These are phyloP conservation scores for Pseudopyrenochaeta lycopersici DNA, from an alignment of 2,329 filamentous ascomycete genomes.

Conservation along the genomic window DNA sequence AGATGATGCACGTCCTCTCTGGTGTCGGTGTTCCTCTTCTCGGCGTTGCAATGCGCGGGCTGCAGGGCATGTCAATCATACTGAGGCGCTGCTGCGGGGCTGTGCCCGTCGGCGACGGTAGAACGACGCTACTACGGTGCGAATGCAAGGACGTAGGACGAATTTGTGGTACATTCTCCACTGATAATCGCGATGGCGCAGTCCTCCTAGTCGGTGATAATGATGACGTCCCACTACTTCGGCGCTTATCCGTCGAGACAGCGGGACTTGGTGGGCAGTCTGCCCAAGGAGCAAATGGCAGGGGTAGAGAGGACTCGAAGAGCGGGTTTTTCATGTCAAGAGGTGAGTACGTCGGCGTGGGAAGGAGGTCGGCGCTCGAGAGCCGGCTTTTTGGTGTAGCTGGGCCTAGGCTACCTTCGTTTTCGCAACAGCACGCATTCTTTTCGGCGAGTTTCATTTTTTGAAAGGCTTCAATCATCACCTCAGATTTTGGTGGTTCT, in stretches of 20 bases:
- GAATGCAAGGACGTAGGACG: slow-evolving; percentile 28
- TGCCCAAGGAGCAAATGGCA: slow-evolving; percentile 35
- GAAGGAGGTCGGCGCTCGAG: slow-evolving; percentile 22
- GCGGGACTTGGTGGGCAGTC: slow-evolving; percentile 29
- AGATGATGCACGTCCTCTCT: slow-evolving; percentile 37
- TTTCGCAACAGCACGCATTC: slow-evolving; percentile 18
- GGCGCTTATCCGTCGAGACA: slow-evolving; percentile 16
- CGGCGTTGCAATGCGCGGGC: slow-evolving; percentile 17
- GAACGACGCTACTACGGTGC: slow-evolving; percentile 21
- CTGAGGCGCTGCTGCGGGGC: slow-evolving; percentile 10
- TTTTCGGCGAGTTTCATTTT: slow-evolving; percentile 24
- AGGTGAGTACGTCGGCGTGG: slow-evolving; percentile 34
- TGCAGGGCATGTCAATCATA: slow-evolving; percentile 1
- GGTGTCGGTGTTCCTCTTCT: slow-evolving; percentile 26
- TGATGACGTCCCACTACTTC: slow-evolving; percentile 22
- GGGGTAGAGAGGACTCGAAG: slow-evolving; percentile 23
- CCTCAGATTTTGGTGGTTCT: slow-evolving; percentile 14
- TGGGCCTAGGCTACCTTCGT: slow-evolving; percentile 8
- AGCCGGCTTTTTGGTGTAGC: slow-evolving; percentile 12
- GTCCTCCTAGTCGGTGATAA: slow-evolving; percentile 14
- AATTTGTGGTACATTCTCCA: slow-evolving; percentile 15
- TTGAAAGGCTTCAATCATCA: slow-evolving; percentile 17
- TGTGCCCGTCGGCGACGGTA: slow-evolving; percentile 20
- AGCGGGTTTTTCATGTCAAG: slow-evolving; percentile 17
- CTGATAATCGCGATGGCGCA: slow-evolving; percentile 9